phyloP scores from a whole-genome alignment of 2,329 filamentous ascomycete species.

The Ophiostoma quercus region DNA sequence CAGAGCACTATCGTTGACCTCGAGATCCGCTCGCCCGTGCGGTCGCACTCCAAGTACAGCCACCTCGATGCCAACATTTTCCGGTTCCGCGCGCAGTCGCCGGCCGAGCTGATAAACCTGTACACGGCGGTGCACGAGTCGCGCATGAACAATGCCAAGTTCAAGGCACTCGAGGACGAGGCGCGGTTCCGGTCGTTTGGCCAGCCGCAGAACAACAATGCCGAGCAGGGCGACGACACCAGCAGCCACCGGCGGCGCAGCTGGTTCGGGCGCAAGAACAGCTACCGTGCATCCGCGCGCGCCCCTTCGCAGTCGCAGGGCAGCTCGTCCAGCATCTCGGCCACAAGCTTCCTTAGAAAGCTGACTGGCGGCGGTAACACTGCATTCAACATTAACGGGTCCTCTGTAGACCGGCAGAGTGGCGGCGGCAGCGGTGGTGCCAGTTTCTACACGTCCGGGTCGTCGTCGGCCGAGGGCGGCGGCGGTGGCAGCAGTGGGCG shows the following conservation, averaged over 20 bases:
- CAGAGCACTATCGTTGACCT: constrained; percentile 91
- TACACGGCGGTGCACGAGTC: constrained; percentile 84
- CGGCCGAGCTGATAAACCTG: constrained; percentile 71
- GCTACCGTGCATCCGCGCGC: constrained; percentile 57
- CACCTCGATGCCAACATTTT: constrained; percentile 66
- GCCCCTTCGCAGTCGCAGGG: constrained; percentile 65
- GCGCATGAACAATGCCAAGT: constrained; percentile 87
- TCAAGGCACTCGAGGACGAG: constrained; percentile 62
- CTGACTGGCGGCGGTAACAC: constrained; percentile 64
- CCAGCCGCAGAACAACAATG: constrained; percentile 42
- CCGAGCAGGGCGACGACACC: constrained; percentile 43
- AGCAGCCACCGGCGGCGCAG: constrained; percentile 46
- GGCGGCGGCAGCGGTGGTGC: constrained; percentile 43
- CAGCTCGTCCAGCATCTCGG: constrained; percentile 60
- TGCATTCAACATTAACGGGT: constrained; percentile 75
- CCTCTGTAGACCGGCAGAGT: constrained; percentile 59
- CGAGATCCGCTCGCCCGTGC: constrained; percentile 83
- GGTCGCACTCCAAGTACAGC: constrained; percentile 62
- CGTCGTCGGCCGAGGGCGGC: constrained; percentile 45
- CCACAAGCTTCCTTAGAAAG: constrained; percentile 69
- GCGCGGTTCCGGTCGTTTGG: constrained; percentile 68
- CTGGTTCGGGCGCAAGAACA: constrained; percentile 61
- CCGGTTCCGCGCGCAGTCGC: constrained; percentile 78
- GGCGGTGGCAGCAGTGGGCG: constrained; percentile 23
- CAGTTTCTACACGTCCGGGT: constrained; percentile 58